A percentile compares a stretch with the other conserved stretches of the same genome.
These are phyloP conservation scores for Isoetes taiwanensis DNA, from an alignment of 75 land plant genomes.

Conservation along the genomic window DNA sequence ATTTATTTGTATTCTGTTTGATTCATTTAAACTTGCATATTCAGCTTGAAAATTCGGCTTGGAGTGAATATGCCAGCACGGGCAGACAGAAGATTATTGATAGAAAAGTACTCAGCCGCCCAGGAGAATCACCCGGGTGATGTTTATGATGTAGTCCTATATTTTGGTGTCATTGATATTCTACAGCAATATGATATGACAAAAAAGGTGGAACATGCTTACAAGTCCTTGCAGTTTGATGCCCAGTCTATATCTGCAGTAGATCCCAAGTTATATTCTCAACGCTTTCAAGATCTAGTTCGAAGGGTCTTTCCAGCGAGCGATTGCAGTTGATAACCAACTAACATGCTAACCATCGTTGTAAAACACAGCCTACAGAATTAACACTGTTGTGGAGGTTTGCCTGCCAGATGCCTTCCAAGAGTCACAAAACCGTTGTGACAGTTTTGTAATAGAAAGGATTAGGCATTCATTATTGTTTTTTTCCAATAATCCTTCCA, in stretches of 20 bases:
- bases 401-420: too few relatives aligned
- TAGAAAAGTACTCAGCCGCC: conserved; percentile 10
- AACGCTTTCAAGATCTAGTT: conserved; percentile 67
- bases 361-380: too few relatives aligned
- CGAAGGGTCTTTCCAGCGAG: conserved; percentile 58
- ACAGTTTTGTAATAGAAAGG: too few relatives aligned
- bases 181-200: conserved; percentile 83
- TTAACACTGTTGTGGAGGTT: too few relatives aligned
- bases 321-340: too few relatives aligned
- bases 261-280: conserved; percentile 70
- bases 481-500: too few relatives aligned
- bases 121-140: conserved; percentile 29
- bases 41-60: conserved; percentile 91
- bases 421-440: too few relatives aligned
- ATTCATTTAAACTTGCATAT: too few relatives aligned
- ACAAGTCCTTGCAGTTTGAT: conserved; percentile 91
- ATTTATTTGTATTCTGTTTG: background rate
- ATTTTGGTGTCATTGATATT: conserved; percentile 89
- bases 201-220: conserved; percentile 92
- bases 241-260: conserved; percentile 83
- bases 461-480: too few relatives aligned
- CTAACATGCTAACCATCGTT: too few relatives aligned
- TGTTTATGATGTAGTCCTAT: conserved; percentile 82
- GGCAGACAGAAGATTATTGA: conserved; percentile 56
- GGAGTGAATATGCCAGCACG: conserved; percentile 99